Evolutionary conservation across 2,329 filamentous ascomycete species (phyloP).

Genomic region (Cryoendolithus antarcticus): DNA sequence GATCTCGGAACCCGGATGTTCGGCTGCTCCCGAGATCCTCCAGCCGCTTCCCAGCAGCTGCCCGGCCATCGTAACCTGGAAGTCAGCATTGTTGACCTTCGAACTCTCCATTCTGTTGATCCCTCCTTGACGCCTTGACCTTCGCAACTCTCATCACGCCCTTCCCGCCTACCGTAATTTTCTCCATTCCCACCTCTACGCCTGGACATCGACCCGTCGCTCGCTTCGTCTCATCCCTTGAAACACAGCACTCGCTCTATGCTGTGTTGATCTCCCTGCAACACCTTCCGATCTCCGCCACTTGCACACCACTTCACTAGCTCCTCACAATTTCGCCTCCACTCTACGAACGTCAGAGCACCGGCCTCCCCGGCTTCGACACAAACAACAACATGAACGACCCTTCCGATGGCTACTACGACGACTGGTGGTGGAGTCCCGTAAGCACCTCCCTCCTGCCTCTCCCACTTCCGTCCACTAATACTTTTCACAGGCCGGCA

Average conservation of each 20-base stretch:
- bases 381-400: background rate
- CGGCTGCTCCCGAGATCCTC: too few species aligned
- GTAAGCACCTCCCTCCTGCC: conserved; percentile 7
- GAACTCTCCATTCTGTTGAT: too few species aligned
- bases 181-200: too few species aligned
- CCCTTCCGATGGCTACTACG: conserved; percentile 1
- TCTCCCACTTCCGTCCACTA: background rate
- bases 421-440: conserved; percentile 16
- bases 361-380: conserved; percentile 1
- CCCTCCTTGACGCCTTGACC: too few species aligned
- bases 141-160: too few species aligned
- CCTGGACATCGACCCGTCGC: too few species aligned
- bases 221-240: too few species aligned
- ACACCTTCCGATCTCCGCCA: background rate
- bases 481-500: conserved; percentile 38
- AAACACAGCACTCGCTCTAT: background rate
- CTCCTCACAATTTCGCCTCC: background rate
- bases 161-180: too few species aligned
- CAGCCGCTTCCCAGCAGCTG: too few species aligned
- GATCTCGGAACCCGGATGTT: too few species aligned
- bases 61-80: too few species aligned
- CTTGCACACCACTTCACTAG: background rate
- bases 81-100: too few species aligned
- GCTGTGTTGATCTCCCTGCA: background rate
- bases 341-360: conserved; percentile 2